Evolutionary conservation across 1,284 basidiomycete species (phyloP).

Genomic region (Wolfiporia cocos): DNA sequence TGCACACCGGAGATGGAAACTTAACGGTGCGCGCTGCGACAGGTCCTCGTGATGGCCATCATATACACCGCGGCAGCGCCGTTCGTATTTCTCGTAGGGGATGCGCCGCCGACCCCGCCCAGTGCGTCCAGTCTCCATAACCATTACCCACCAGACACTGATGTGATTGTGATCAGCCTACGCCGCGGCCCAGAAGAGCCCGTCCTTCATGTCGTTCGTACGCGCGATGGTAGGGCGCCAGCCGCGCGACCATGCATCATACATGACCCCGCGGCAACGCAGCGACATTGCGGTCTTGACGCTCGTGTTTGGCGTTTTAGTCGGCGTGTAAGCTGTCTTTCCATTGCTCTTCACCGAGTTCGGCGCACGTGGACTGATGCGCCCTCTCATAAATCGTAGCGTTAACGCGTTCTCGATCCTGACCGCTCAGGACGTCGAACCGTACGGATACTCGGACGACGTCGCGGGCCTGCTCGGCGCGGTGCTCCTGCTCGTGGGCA

Average conservation of each 20-base stretch:
- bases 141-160: not conserved
- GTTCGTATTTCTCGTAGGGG: slow-evolving; percentile 47
- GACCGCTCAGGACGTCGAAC: slow-evolving; percentile 63
- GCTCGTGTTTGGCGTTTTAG: slow-evolving; percentile 56
- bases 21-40: not conserved
- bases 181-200: slow-evolving; percentile 53
- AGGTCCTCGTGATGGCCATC: slow-evolving; percentile 68
- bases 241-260: slow-evolving; percentile 31
- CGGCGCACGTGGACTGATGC: not conserved
- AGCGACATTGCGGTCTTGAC: slow-evolving; percentile 60
- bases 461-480: slow-evolving; percentile 66
- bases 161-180: slow-evolving; percentile 40
- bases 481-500: slow-evolving; percentile 58
- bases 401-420: slow-evolving; percentile 52
- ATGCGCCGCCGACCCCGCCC: slow-evolving; percentile 65
- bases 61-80: slow-evolving; percentile 55
- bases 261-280: slow-evolving; percentile 60
- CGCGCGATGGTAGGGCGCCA: slow-evolving; percentile 48
- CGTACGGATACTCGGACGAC: slow-evolving; percentile 64
- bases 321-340: slow-evolving; percentile 45
- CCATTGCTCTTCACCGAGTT: not conserved
- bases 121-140: slow-evolving; percentile 38
- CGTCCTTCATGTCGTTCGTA: slow-evolving; percentile 45
- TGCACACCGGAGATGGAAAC: not conserved
- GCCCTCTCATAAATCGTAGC: slow-evolving; percentile 16